phyloP scores from a whole-genome alignment of 805 yeast genomes.

The Metschnikowia vanudenii region DNA sequence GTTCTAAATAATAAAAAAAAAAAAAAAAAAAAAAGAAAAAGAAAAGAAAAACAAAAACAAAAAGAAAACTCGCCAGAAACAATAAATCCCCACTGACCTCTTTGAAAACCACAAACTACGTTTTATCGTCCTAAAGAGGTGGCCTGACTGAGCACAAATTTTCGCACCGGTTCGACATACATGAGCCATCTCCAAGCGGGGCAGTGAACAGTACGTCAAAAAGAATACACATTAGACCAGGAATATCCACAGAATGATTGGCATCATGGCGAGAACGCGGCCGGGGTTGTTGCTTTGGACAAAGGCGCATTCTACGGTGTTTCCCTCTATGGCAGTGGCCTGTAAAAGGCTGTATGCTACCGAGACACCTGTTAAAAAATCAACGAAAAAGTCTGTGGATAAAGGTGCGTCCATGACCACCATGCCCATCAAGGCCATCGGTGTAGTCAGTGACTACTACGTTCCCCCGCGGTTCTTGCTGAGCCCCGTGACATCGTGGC shows the following conservation, averaged over 20 bases:
- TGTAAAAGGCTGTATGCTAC: slow-evolving; percentile 15
- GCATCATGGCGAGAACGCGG: slow-evolving; percentile 4
- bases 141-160: background rate
- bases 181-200: no score
- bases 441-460: slow-evolving; percentile 44
- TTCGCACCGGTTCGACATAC: slow-evolving; percentile 1
- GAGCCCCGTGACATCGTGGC: slow-evolving; percentile 37
- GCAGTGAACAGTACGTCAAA: no score
- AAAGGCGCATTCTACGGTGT: background rate
- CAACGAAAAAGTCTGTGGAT: slow-evolving; percentile 2
- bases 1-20: no score
- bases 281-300: background rate
- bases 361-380: slow-evolving; percentile 16
- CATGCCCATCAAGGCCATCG: slow-evolving; percentile 37
- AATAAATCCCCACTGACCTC: no score
- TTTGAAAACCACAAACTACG: no score
- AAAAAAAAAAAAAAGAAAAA: no score
- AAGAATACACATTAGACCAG: no score
- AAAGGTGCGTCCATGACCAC: slow-evolving; percentile 32
- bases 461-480: slow-evolving; percentile 36
- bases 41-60: no score
- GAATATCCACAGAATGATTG: background rate
- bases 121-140: background rate
- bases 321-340: background rate
- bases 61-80: no score